A percentile compares a stretch with the other conserved stretches of the same genome.
Evolutionary conservation across 768 basidiomycete species (phyloP).

Genomic region (Termitomyces sp.): DNA sequence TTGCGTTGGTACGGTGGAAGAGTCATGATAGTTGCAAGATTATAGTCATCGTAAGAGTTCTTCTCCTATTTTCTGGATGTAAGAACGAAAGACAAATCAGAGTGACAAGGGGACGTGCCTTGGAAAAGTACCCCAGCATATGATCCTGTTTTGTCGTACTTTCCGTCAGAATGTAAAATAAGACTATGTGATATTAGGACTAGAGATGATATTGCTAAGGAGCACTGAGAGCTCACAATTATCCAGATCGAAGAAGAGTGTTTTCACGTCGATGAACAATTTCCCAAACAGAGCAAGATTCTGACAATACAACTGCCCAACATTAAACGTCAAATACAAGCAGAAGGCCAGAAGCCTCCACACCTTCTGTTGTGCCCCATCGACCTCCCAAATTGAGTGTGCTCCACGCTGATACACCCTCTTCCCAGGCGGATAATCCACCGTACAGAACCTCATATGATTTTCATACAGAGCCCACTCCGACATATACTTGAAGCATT

Average conservation of each 20-base stretch:
- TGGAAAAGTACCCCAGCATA: constrained; percentile 70
- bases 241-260: constrained; percentile 85
- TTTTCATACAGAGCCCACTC: constrained; percentile 64
- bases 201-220: neutral
- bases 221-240: constrained; percentile 50
- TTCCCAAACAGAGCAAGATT: constrained; percentile 95
- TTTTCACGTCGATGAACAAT: constrained; percentile 98
- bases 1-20: constrained; percentile 89
- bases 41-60: constrained; percentile 93
- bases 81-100: neutral
- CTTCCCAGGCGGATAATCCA: constrained; percentile 74
- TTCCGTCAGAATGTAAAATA: constrained; percentile 92
- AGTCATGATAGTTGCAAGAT: constrained; percentile 93
- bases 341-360: constrained; percentile 10
- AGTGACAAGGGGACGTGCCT: constrained; percentile 27
- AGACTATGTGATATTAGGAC: constrained; percentile 38
- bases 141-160: constrained; percentile 74
- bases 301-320: constrained; percentile 84
- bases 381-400: constrained; percentile 93
- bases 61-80: constrained; percentile 61
- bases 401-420: constrained; percentile 90
- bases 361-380: constrained; percentile 83
- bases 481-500: constrained; percentile 96
- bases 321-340: neutral
- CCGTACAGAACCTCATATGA: constrained; percentile 62